Percentiles rank a stretch among this genome's conserved stretches.
Evolutionary conservation across 2,329 filamentous ascomycete genomes (phyloP).

Genomic region (Diplodia seriata): DNA sequence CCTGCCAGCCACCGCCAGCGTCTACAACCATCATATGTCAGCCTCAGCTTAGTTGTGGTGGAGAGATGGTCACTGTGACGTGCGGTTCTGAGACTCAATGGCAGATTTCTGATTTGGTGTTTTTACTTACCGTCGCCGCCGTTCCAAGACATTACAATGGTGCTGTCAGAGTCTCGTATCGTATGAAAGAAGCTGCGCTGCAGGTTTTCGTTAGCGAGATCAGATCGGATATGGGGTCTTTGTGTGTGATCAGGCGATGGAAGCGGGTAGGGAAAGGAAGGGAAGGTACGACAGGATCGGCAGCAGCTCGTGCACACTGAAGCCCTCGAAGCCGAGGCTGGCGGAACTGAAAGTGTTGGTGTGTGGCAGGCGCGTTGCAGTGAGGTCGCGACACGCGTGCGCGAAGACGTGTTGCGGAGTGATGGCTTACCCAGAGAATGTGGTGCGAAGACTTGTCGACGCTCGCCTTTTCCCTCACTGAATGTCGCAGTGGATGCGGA

Average conservation of each 20-base stretch:
- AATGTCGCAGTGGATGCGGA: neutral
- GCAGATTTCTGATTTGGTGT: too few relatives aligned
- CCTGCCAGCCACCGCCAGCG: neutral
- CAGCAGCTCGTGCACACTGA: neutral
- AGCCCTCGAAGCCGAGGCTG: too few relatives aligned
- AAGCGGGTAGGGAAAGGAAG: neutral
- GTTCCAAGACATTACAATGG: conserved; percentile 13
- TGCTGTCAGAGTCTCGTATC: too few relatives aligned
- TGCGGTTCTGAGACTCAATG: neutral
- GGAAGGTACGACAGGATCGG: neutral
- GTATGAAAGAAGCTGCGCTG: neutral
- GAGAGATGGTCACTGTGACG: neutral
- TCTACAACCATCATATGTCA: neutral
- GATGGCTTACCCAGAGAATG: conserved; percentile 1
- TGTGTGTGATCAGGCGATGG: neutral
- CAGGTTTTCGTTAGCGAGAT: neutral
- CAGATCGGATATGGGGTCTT: neutral
- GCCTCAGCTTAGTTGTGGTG: neutral
- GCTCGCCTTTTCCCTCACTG: neutral
- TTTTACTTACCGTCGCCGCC: conserved; percentile 5
- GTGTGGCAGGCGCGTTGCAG: neutral
- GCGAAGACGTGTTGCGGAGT: neutral
- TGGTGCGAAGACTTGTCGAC: neutral
- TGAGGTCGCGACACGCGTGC: neutral
- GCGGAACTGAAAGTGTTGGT: neutral